These are phyloP conservation scores for Trichoderma sp. DNA, from an alignment of 2,329 filamentous ascomycete species.

Conservation along the genomic window DNA sequence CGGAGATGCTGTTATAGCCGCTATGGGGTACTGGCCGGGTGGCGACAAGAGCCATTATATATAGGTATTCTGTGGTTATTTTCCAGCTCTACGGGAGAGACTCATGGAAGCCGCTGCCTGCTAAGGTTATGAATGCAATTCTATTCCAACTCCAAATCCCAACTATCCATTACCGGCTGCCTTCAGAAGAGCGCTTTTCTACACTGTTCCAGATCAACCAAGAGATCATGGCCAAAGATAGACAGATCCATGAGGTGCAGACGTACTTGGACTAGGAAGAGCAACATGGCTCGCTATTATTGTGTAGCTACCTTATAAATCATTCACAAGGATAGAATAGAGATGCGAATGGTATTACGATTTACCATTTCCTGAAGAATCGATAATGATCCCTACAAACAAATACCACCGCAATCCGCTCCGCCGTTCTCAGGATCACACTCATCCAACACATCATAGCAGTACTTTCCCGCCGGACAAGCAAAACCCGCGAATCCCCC, in stretches of 20 bases:
- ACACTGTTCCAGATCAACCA: background rate
- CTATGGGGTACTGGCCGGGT: background rate
- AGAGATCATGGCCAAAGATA: no score
- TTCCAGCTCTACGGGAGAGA: background rate
- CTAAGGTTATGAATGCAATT: no score
- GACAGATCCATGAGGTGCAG: no score
- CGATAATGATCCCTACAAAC: conserved; percentile 24
- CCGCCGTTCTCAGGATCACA: conserved; percentile 33
- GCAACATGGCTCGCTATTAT: no score
- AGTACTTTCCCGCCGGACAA: conserved; percentile 32
- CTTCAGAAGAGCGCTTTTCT: background rate
- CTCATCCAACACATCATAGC: conserved; percentile 32
- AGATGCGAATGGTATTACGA: background rate
- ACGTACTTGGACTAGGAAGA: no score
- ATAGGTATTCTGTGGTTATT: no score
- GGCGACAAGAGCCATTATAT: no score
- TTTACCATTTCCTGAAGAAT: background rate
- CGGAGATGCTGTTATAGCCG: background rate
- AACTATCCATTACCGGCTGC: background rate
- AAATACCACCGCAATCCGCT: conserved; percentile 34
- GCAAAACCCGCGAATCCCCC: conserved; percentile 27
- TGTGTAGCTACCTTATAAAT: no score
- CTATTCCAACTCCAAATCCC: background rate
- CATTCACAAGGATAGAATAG: no score
- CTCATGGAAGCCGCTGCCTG: no score